A percentile compares a stretch with the other conserved stretches of the same genome.
Evolutionary conservation across 2,329 filamentous ascomycete species (phyloP).

Genomic region (Apiospora koreana): DNA sequence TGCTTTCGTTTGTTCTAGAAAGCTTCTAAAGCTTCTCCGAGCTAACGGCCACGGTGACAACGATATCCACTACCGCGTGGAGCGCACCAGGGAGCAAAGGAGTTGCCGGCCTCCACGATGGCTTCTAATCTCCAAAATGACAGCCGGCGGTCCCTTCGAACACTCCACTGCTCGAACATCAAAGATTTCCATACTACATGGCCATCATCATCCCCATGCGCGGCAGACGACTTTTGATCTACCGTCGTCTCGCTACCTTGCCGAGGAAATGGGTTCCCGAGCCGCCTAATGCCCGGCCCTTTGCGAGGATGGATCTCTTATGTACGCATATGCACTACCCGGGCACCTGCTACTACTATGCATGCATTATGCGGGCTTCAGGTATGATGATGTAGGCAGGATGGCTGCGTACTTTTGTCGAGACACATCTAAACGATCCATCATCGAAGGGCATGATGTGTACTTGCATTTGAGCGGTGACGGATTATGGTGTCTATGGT

Average conservation of each 20-base stretch:
- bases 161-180: neutral
- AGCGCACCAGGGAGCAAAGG: neutral
- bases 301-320: neutral
- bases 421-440: neutral
- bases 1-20: neutral
- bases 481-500: neutral
- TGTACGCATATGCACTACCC: neutral
- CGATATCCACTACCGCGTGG: conserved; percentile 3
- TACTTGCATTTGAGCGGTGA: neutral
- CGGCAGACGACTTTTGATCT: neutral
- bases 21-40: neutral
- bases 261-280: neutral
- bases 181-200: neutral
- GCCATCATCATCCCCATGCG: neutral
- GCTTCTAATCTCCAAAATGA: conserved; percentile 1
- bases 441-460: neutral
- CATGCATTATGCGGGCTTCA: neutral
- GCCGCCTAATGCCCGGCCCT: neutral
- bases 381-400: neutral
- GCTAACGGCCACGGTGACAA: neutral
- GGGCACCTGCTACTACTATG: neutral
- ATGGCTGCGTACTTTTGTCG: neutral
- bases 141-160: neutral
- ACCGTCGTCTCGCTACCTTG: neutral
- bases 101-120: conserved; percentile 6